Evolutionary conservation across 306 rosid genomes (phyloP).

Genomic region (Corylus americana): DNA sequence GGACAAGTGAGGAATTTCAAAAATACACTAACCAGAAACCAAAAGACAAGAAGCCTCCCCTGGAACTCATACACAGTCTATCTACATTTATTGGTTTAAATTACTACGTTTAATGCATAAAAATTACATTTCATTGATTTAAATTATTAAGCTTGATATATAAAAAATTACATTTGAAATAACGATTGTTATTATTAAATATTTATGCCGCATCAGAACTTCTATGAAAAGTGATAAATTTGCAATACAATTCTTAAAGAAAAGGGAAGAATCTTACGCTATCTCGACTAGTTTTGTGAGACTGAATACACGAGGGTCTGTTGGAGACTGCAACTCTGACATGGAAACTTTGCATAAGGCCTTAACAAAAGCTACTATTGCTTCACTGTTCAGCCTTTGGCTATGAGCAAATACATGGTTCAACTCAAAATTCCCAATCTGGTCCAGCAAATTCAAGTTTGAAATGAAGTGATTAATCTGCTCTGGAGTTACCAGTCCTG

Average conservation of each 20-base stretch:
- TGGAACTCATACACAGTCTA: slow-evolving; percentile 6
- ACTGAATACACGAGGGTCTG: slow-evolving; percentile 98
- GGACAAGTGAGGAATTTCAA: neutral
- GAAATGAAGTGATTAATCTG: slow-evolving; percentile 84
- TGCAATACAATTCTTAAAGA: neutral
- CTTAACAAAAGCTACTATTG: slow-evolving; percentile 96
- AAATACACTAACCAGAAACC: slow-evolving; percentile 4
- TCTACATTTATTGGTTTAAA: neutral
- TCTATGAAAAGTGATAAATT: neutral
- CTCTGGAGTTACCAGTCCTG: slow-evolving; percentile 84
- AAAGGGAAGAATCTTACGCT: slow-evolving; percentile 67
- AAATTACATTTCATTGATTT: neutral
- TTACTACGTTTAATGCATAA: neutral
- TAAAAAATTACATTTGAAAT: neutral
- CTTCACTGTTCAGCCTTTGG: slow-evolving; percentile 97
- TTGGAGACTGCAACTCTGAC: slow-evolving; percentile 96
- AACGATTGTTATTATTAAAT: neutral
- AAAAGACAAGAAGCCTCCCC: neutral
- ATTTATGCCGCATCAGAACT: neutral
- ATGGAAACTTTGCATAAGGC: slow-evolving; percentile 94
- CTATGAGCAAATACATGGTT: slow-evolving; percentile 98
- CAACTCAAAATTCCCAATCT: slow-evolving; percentile 94
- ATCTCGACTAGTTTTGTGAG: slow-evolving; percentile 97
- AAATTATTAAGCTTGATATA: neutral
- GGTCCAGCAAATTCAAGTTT: slow-evolving; percentile 92